Evolutionary conservation across 164 flowering plant genomes (phyloP).

Genomic region (Taxillus chinensis): DNA sequence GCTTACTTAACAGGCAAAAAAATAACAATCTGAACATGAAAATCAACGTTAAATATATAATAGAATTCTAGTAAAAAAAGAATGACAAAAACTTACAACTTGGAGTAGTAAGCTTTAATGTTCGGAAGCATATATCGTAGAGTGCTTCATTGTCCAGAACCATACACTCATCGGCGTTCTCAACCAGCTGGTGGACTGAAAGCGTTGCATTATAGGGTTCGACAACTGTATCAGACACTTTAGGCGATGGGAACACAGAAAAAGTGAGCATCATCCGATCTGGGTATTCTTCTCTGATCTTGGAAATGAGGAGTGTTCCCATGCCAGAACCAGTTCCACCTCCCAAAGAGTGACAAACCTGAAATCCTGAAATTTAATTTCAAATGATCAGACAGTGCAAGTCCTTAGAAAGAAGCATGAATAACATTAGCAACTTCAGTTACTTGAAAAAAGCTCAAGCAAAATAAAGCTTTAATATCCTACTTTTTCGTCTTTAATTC

Average conservation of each 20-base stretch:
- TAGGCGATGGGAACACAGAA: constrained; percentile 38
- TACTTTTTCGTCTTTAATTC: too few species aligned
- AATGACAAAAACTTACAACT: constrained; percentile 22
- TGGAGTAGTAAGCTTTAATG: constrained; percentile 40
- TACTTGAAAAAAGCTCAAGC: too few species aligned
- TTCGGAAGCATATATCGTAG: constrained; percentile 42
- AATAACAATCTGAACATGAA: neutral
- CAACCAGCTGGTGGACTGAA: constrained; percentile 42
- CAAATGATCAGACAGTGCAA: too few species aligned
- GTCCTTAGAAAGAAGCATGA: too few species aligned
- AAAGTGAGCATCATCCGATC: constrained; percentile 46
- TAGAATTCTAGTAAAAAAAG: neutral
- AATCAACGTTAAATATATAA: neutral
- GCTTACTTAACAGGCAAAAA: constrained; percentile 2
- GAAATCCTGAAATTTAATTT: constrained; percentile 20
- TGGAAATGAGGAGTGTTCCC: constrained; percentile 38
- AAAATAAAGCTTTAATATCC: too few species aligned
- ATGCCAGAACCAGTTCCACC: constrained; percentile 49
- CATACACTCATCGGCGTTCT: constrained; percentile 45
- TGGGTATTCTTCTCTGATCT: constrained; percentile 39
- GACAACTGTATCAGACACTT: constrained; percentile 39
- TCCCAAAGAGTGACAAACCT: constrained; percentile 42
- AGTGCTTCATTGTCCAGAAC: constrained; percentile 41
- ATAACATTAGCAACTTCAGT: too few species aligned
- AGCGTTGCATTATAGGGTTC: constrained; percentile 44